These are phyloP conservation scores for Iris pallida DNA, from an alignment of 116 monocot genomes.

Conservation along the genomic window DNA sequence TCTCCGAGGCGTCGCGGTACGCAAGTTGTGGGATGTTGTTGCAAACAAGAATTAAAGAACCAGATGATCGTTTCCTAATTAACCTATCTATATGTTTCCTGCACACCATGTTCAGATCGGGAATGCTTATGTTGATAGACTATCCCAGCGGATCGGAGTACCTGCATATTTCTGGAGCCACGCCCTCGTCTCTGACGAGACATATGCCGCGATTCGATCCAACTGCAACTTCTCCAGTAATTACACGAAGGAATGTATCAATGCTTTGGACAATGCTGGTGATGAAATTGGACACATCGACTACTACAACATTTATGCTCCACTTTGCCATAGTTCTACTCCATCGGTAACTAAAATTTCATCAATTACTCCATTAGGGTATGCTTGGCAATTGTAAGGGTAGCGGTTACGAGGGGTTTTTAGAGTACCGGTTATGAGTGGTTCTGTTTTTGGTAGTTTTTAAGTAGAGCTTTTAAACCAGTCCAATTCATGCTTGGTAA, in stretches of 20 bases:
- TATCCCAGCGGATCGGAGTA: background rate
- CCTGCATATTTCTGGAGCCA: conserved; percentile 9
- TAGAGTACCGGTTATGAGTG: too few relatives aligned
- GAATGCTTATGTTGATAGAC: background rate
- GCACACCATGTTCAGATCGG: conserved; percentile 5
- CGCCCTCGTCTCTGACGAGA: conserved; percentile 16
- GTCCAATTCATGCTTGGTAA: too few relatives aligned
- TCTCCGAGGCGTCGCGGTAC: conserved; percentile 15
- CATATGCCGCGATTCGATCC: background rate
- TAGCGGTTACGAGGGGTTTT: too few relatives aligned
- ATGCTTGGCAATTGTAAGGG: too few relatives aligned
- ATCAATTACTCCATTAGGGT: too few relatives aligned
- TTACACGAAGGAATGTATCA: background rate
- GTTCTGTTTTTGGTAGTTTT: too few relatives aligned
- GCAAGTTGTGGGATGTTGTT: too few relatives aligned
- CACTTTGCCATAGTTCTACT: conserved; percentile 1
- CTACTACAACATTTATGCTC: conserved; percentile 8
- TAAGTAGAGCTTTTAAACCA: too few relatives aligned
- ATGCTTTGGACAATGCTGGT: background rate
- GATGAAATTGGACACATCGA: background rate
- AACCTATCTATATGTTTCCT: background rate
- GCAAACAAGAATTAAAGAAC: too few relatives aligned
- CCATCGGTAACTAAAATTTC: too few relatives aligned
- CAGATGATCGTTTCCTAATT: background rate
- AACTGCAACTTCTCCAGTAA: conserved; percentile 4